These are phyloP conservation scores for Elsinoe perseae DNA, from an alignment of 2,329 filamentous ascomycete genomes.

Conservation along the genomic window DNA sequence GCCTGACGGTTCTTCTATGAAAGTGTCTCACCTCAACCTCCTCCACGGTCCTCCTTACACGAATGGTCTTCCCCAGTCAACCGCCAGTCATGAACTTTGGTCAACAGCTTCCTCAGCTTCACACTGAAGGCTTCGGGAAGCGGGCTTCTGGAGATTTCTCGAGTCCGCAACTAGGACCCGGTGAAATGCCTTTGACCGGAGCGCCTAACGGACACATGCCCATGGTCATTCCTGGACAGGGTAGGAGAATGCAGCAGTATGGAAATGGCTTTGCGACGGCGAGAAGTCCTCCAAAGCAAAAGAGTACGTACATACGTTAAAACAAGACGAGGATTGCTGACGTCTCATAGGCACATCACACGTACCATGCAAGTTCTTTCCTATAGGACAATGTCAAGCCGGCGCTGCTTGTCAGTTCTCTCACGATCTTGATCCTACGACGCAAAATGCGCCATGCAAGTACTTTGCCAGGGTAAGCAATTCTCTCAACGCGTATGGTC, in stretches of 20 bases:
- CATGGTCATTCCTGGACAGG: conserved; percentile 13
- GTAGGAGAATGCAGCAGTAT: not conserved
- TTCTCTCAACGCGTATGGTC: not conserved
- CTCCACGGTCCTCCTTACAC: not conserved
- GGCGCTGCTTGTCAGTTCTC: conserved; percentile 94
- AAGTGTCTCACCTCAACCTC: conserved; percentile 12
- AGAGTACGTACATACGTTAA: conserved; percentile 31
- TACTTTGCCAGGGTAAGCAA: conserved; percentile 86
- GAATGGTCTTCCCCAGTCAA: not conserved
- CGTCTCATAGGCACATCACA: conserved; percentile 70
- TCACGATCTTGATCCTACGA: conserved; percentile 77
- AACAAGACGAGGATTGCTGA: conserved; percentile 19
- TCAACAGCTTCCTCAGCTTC: conserved; percentile 9
- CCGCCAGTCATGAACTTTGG: conserved; percentile 13
- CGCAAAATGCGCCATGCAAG: conserved; percentile 86
- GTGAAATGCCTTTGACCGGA: conserved; percentile 3
- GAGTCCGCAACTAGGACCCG: conserved; percentile 5
- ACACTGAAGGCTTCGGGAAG: not conserved
- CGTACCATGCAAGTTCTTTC: conserved; percentile 99
- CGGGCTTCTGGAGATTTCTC: conserved; percentile 10
- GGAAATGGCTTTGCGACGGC: conserved; percentile 22
- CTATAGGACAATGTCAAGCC: conserved; percentile 90
- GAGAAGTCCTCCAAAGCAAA: conserved; percentile 43
- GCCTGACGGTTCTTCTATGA: conserved; percentile 13
- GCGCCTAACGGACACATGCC: conserved; percentile 11